These are phyloP conservation scores for Ceratorhiza oryzae-sativae DNA, from an alignment of 1,284 basidiomycete genomes.

Conservation along the genomic window DNA sequence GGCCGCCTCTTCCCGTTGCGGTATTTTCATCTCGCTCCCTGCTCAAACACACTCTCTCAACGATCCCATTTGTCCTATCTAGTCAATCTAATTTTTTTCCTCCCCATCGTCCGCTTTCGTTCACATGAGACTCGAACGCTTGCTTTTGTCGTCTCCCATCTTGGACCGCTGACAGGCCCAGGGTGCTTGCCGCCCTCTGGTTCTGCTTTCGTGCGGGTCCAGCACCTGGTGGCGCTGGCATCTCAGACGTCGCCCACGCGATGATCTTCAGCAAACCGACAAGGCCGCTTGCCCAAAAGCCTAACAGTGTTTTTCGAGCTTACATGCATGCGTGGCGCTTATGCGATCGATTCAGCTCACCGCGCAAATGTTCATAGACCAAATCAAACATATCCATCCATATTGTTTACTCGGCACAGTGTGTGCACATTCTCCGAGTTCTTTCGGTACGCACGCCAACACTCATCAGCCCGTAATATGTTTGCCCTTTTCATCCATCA, in stretches of 20 bases:
- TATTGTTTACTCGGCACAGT: neutral
- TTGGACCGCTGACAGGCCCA: constrained; percentile 1
- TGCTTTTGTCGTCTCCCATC: neutral
- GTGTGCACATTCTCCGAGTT: neutral
- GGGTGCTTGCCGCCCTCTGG: neutral
- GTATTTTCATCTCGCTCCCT: neutral
- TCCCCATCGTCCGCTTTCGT: neutral
- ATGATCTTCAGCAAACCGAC: neutral
- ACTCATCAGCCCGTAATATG: neutral
- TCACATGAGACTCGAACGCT: neutral
- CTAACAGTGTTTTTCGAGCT: neutral
- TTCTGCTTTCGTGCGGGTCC: neutral
- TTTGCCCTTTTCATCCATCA: neutral
- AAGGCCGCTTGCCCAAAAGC: neutral
- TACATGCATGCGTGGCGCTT: constrained; percentile 5
- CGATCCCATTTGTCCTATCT: constrained; percentile 15
- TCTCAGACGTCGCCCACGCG: neutral
- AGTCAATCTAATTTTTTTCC: neutral
- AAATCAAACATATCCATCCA: neutral
- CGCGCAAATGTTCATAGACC: neutral
- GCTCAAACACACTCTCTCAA: constrained; percentile 4
- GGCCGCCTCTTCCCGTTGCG: neutral
- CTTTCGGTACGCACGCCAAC: neutral
- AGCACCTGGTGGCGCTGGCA: neutral
- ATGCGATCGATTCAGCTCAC: neutral